Conservation (phyloP, 2,329 filamentous ascomycete genomes). For the Aspergillus sp. region DNA sequence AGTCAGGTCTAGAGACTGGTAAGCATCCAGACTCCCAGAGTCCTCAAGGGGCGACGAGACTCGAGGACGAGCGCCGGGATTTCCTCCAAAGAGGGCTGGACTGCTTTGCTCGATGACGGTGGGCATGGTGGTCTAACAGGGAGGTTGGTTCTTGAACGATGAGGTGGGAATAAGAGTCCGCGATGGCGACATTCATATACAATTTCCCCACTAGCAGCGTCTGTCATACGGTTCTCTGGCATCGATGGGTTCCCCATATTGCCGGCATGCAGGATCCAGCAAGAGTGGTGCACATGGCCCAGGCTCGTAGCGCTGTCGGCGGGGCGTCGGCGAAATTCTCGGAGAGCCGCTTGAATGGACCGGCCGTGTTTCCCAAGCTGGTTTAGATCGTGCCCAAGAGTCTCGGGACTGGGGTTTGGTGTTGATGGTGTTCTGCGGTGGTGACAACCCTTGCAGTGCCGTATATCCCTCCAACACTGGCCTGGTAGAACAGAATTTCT, state of each 20-base stretch:
- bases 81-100: constrained; percentile 21
- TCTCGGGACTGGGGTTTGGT: too few relatives aligned
- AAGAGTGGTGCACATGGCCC: constrained; percentile 2
- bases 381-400: neutral
- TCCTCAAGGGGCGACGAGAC: constrained; percentile 36
- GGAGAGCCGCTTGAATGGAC: constrained; percentile 10
- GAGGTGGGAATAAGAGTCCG: neutral
- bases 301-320: constrained; percentile 13
- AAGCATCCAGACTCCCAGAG: constrained; percentile 40
- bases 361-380: constrained; percentile 2
- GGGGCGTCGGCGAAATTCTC: constrained; percentile 29
- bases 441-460: too few relatives aligned
- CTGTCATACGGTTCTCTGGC: neutral
- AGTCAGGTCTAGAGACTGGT: constrained; percentile 41
- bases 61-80: constrained; percentile 23
- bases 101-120: constrained; percentile 10
- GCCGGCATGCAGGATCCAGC: neutral
- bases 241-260: too few relatives aligned
- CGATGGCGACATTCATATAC: constrained; percentile 10
- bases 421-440: too few relatives aligned
- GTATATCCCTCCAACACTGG: too few relatives aligned
- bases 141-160: neutral
- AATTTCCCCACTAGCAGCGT: neutral
- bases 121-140: constrained; percentile 16
- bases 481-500: neutral